phyloP scores from a whole-genome alignment of 768 basidiomycete species.

The Mycena vitilis region DNA sequence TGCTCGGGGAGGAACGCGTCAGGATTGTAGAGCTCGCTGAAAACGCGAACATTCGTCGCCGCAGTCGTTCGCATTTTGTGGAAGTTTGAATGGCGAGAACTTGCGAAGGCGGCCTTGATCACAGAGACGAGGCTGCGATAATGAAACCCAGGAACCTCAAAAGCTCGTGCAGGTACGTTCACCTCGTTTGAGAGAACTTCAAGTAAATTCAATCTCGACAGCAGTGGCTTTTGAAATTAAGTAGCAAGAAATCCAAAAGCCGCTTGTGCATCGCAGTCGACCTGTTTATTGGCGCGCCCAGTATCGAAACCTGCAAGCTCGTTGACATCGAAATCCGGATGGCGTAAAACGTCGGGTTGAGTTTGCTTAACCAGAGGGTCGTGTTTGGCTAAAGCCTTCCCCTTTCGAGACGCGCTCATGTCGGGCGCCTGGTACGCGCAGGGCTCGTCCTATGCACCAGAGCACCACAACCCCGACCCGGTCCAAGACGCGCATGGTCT shows the following conservation, averaged over 20 bases:
- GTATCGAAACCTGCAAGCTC: conserved; percentile 33
- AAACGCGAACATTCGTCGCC: conserved; percentile 16
- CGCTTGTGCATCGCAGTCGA: conserved; percentile 25
- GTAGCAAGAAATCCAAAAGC: conserved; percentile 26
- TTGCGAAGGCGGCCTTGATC: conserved; percentile 40
- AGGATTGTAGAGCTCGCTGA: conserved; percentile 39
- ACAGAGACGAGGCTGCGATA: conserved; percentile 40
- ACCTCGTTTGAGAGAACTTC: conserved; percentile 40
- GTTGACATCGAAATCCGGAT: conserved; percentile 30
- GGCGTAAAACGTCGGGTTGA: conserved; percentile 30
- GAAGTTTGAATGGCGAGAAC: conserved; percentile 41
- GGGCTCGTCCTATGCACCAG: conserved; percentile 25
- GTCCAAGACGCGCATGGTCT: conserved; percentile 77
- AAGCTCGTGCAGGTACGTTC: conserved; percentile 30
- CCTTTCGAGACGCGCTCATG: conserved; percentile 23
- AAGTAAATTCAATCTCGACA: conserved; percentile 45
- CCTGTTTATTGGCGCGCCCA: conserved; percentile 32
- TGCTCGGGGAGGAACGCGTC: conserved; percentile 37
- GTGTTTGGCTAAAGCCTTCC: conserved; percentile 16
- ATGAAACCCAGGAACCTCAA: conserved; percentile 43
- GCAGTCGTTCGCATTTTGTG: conserved; percentile 18
- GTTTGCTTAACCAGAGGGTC: no score
- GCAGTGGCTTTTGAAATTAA: conserved; percentile 34
- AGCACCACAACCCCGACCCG: conserved; percentile 51
- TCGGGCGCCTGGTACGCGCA: conserved; percentile 28